These are phyloP conservation scores for Vigna radiata DNA, from an alignment of 306 rosid species.

Conservation along the genomic window DNA sequence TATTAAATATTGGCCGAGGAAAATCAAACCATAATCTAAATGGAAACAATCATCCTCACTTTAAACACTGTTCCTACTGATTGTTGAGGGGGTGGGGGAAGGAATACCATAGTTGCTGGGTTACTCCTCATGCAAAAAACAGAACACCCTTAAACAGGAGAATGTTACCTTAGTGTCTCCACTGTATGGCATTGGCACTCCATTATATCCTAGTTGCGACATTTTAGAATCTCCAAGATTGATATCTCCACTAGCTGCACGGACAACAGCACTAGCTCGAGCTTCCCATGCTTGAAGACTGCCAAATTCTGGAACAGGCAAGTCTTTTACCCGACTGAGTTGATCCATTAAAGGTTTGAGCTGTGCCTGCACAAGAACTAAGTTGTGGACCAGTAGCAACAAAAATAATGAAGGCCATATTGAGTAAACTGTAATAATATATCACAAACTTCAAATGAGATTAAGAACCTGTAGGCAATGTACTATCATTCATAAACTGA, in stretches of 20 bases:
- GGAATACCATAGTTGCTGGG: not conserved
- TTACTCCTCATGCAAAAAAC: slow-evolving; percentile 14
- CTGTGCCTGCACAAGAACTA: slow-evolving; percentile 68
- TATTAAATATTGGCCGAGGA: not conserved
- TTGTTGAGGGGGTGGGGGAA: not conserved
- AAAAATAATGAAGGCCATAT: slow-evolving; percentile 15
- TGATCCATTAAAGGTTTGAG: slow-evolving; percentile 93
- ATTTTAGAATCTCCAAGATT: slow-evolving; percentile 77
- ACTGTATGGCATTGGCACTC: slow-evolving; percentile 86
- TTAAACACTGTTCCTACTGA: not conserved
- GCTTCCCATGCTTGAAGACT: slow-evolving; percentile 98
- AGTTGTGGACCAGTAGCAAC: slow-evolving; percentile 36
- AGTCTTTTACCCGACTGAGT: slow-evolving; percentile 83
- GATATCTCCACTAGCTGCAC: slow-evolving; percentile 78
- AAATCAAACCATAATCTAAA: slow-evolving; percentile 9
- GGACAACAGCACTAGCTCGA: slow-evolving; percentile 83
- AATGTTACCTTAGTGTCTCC: slow-evolving; percentile 93
- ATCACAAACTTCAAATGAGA: slow-evolving; percentile 5
- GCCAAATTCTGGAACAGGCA: slow-evolving; percentile 92
- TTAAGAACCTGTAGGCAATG: slow-evolving; percentile 15
- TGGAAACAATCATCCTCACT: slow-evolving; percentile 1
- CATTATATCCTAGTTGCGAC: slow-evolving; percentile 73
- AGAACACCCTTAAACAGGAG: slow-evolving; percentile 19
- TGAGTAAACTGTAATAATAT: not conserved
- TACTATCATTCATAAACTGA: not conserved